These are phyloP conservation scores for Saksenaea vasiformis DNA, from an alignment of 371 early-diverging fungal genomes.

Conservation along the genomic window DNA sequence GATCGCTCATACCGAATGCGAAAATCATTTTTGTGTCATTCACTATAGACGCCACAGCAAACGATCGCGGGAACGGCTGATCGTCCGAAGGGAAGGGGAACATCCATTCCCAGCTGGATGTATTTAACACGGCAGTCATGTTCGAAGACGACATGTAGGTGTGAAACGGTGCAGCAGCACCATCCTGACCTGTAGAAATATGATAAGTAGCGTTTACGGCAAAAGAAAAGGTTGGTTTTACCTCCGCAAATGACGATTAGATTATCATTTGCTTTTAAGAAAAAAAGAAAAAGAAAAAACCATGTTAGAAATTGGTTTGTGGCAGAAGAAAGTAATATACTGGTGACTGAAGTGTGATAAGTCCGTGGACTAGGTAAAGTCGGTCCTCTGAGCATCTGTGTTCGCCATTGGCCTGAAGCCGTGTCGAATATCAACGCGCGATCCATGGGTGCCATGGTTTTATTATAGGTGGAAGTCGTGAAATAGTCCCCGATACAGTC, in stretches of 20 bases:
- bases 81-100: constrained; percentile 25
- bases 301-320: background rate
- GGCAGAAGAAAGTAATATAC: constrained; percentile 11
- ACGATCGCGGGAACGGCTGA: constrained; percentile 38
- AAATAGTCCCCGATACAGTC: constrained; percentile 22
- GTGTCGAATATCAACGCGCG: constrained; percentile 23
- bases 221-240: background rate
- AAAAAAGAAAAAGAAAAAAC: background rate
- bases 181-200: constrained; percentile 24
- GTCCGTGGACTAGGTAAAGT: constrained; percentile 24
- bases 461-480: constrained; percentile 8
- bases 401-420: constrained; percentile 16
- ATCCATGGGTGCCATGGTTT: constrained; percentile 19
- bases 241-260: constrained; percentile 31
- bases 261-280: constrained; percentile 20
- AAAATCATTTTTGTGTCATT: constrained; percentile 31
- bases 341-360: constrained; percentile 37
- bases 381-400: constrained; percentile 17
- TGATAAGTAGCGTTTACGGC: background rate
- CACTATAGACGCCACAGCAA: constrained; percentile 24
- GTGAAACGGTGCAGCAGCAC: constrained; percentile 29
- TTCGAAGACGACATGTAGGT: constrained; percentile 23
- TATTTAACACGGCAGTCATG: constrained; percentile 31
- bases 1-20: constrained; percentile 27
- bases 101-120: constrained; percentile 26